Evolutionary conservation across 73 alveolate genomes (phyloP).

Genomic region (Paramecium octaurelia): DNA sequence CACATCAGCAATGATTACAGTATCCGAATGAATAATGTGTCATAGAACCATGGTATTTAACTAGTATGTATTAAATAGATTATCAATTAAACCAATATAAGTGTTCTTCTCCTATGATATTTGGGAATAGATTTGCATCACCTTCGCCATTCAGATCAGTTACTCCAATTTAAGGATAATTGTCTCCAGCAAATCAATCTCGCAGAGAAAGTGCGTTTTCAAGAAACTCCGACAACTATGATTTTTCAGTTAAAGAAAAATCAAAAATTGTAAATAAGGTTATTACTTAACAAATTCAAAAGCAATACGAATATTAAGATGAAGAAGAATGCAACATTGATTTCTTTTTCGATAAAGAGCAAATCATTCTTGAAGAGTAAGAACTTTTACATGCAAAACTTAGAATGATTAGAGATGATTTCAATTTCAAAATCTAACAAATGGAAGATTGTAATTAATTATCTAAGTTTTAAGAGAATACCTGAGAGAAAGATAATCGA

Average conservation of each 20-base stretch:
- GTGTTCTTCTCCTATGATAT: background rate
- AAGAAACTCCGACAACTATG: conserved; percentile 24
- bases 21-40: background rate
- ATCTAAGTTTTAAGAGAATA: conserved; percentile 24
- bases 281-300: background rate
- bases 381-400: background rate
- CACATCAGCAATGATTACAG: background rate
- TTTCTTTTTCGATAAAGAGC: background rate
- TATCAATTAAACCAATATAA: background rate
- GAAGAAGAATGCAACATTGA: background rate
- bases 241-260: conserved; percentile 49
- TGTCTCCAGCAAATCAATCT: background rate
- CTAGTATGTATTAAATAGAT: background rate
- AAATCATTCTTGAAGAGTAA: conserved; percentile 8
- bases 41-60: background rate
- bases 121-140: background rate
- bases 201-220: conserved; percentile 27
- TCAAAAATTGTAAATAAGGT: background rate
- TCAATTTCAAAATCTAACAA: background rate
- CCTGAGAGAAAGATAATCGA: conserved; percentile 23
- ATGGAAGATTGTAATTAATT: background rate
- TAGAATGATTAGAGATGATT: background rate
- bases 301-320: background rate
- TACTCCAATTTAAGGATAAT: conserved; percentile 5
- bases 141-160: background rate